Conservation (phyloP, 2,329 filamentous ascomycete genomes). For the Hypoxylon sp. region DNA sequence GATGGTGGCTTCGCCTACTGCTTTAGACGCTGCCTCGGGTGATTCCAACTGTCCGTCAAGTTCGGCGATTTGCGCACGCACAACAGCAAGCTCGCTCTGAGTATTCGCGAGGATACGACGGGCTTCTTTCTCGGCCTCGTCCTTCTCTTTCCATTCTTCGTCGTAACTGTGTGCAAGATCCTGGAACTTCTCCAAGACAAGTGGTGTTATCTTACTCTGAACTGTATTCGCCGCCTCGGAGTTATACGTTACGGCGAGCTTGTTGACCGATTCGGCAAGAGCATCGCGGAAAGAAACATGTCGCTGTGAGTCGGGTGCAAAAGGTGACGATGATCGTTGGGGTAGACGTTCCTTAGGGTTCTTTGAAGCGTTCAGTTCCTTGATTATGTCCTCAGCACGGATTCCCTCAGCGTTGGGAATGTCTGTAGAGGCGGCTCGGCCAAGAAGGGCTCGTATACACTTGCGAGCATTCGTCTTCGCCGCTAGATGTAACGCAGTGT, state of each 20-base stretch:
- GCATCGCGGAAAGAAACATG: conserved; percentile 69
- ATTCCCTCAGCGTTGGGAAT: conserved; percentile 86
- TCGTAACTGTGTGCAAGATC: conserved; percentile 80
- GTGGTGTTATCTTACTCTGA: conserved; percentile 76
- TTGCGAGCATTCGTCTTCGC: conserved; percentile 90
- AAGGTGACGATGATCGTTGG: conserved; percentile 82
- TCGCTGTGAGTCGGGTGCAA: conserved; percentile 72
- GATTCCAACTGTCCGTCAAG: conserved; percentile 69
- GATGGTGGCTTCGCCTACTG: conserved; percentile 65
- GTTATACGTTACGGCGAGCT: conserved; percentile 62
- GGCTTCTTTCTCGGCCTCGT: conserved; percentile 77
- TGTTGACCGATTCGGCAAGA: conserved; percentile 61
- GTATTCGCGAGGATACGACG: conserved; percentile 76
- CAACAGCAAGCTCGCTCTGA: conserved; percentile 74
- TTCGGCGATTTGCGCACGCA: conserved; percentile 73
- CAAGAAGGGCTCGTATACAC: conserved; percentile 83
- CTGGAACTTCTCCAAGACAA: conserved; percentile 80
- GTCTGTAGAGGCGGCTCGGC: conserved; percentile 85
- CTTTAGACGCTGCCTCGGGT: conserved; percentile 67
- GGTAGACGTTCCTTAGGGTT: conserved; percentile 74
- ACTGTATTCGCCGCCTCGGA: conserved; percentile 78
- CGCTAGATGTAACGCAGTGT: conserved; percentile 83
- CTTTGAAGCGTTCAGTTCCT: conserved; percentile 77
- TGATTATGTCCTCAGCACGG: conserved; percentile 87
- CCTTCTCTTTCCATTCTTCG: conserved; percentile 80